Evolutionary conservation across 2,329 filamentous ascomycete species (phyloP), one percentile per base, ranked within the genome.

Genomic region (Xylaria sp.): DNA sequence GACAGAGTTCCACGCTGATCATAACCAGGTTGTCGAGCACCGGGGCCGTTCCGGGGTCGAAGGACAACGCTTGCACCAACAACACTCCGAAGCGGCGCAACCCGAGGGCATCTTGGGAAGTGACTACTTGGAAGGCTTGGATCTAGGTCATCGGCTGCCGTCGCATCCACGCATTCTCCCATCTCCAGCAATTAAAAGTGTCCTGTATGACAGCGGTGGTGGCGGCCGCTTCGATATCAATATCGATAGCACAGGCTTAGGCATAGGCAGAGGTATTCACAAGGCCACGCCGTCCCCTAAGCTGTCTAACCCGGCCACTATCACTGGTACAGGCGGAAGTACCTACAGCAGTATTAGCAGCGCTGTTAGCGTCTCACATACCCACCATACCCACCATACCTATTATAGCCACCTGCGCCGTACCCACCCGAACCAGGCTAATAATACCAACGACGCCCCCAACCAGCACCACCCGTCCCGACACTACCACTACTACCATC

Each of bases 371-470:
- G 36, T 28, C 65, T 28, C 57, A 46, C 54, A 57, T 55, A 59
- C 49, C 60, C 55, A 68, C 28, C 54, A 57, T 55, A 59, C 49
- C 60, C 55, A 68, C 28, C 28, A 28, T 28, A 28, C 28, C 28
- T 28, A 28, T 5, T 4, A 28, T 4, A 28, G 28, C 28, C 28
- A 28, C 28, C 28, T 28, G 28, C 28, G 6, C 6, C 3, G 28
- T 55, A 59, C 49, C 60, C 55, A 68, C 57, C 54, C 39, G 51
- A 62, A 33, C 43, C 66, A 67, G 60, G 41, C 59, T 55, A 66
- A 59, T 49, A 41, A 15, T 28, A 28, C 28, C 12, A 60, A 28
- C 20, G 18, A 36, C 20, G 18, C 51, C 62, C 46, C 61, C 49
- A 51, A 64, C 63, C 60, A 59, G 39, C 61, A 56, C 20, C 52